Conservation (phyloP, 768 basidiomycete genomes). For the Russula compacta region DNA sequence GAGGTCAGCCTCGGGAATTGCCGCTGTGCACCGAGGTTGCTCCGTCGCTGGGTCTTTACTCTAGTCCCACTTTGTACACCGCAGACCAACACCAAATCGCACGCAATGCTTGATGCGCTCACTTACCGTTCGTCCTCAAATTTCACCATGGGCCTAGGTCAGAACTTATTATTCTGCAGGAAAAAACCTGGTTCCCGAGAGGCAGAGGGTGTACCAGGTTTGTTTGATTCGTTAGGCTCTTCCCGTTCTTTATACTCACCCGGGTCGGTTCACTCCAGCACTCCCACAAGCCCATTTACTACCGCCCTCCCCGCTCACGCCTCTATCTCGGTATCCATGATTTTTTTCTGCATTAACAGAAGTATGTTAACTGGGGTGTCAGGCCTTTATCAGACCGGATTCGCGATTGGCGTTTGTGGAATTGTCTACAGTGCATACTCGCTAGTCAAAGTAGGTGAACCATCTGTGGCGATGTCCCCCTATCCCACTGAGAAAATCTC, state of each 20-base stretch:
- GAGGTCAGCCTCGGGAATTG: not conserved
- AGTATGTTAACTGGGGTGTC: conserved; percentile 2
- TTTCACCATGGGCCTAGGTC: not conserved
- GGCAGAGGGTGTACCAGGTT: conserved; percentile 62
- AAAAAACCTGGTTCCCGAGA: conserved; percentile 58
- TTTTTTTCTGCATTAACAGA: not conserved
- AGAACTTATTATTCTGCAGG: conserved; percentile 29
- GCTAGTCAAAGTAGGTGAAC: conserved; percentile 32
- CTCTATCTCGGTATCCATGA: conserved; percentile 52
- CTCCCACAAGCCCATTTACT: conserved; percentile 44
- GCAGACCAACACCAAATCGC: not conserved
- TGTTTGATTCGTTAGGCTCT: conserved; percentile 2
- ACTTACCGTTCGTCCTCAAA: conserved; percentile 47
- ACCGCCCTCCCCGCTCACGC: conserved; percentile 49
- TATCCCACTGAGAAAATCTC: not conserved
- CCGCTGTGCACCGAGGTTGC: not conserved
- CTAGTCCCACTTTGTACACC: not conserved
- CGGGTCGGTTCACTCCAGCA: conserved; percentile 21
- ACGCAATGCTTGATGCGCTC: conserved; percentile 47
- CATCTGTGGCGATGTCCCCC: not conserved
- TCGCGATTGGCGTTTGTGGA: conserved; percentile 45
- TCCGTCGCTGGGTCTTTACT: too few relatives aligned
- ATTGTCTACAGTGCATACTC: conserved; percentile 42
- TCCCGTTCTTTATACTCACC: not conserved
- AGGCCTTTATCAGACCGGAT: conserved; percentile 51